phyloP scores from a whole-genome alignment of 306 rosid species.

The Ceratonia siliqua region DNA sequence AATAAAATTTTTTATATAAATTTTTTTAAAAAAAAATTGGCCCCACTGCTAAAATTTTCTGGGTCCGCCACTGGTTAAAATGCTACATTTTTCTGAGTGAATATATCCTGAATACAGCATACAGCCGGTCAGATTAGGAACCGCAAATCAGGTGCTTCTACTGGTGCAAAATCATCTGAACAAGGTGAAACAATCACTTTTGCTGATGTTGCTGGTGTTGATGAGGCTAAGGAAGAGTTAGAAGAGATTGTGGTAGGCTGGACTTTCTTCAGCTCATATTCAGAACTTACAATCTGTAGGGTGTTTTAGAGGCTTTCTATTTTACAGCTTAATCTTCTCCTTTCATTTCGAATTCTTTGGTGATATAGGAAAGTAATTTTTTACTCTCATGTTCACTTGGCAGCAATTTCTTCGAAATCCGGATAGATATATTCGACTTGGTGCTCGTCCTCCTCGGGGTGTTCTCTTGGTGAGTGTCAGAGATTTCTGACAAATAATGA shows the following conservation, averaged over 20 bases:
- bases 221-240: conserved; percentile 97
- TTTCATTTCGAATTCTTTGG: conserved; percentile 17
- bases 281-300: conserved; percentile 23
- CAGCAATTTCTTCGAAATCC: conserved; percentile 99
- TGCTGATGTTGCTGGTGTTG: conserved; percentile 97
- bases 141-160: conserved; percentile 78
- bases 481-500: conserved; percentile 11
- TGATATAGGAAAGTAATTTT: conserved; percentile 31
- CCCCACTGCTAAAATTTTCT: no score
- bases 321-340: neutral
- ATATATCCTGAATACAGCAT: conserved; percentile 60
- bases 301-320: conserved; percentile 33
- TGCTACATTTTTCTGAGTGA: conserved; percentile 37
- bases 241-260: conserved; percentile 98
- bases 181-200: conserved; percentile 86
- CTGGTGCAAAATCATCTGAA: conserved; percentile 73
- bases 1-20: no score
- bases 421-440: conserved; percentile 80
- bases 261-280: conserved; percentile 33
- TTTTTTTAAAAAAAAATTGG: no score
- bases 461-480: conserved; percentile 88
- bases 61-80: no score
- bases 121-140: conserved; percentile 89
- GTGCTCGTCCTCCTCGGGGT: conserved; percentile 99
- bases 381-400: conserved; percentile 42